Percentiles rank a stretch among this genome's conserved stretches.
Evolutionary conservation across 169 alveolate genomes (phyloP).

Genomic region (Plasmodium fragile): DNA sequence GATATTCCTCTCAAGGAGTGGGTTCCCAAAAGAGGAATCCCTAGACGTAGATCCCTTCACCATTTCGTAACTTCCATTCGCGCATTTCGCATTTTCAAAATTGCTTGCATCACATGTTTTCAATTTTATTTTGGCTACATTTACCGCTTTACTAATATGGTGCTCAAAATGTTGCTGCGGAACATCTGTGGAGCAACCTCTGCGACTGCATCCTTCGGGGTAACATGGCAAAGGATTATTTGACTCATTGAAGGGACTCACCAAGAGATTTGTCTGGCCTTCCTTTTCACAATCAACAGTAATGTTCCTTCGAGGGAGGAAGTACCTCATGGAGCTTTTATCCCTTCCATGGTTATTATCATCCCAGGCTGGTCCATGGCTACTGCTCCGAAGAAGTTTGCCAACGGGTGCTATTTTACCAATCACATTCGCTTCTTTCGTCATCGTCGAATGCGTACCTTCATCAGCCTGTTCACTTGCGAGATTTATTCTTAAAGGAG

Average conservation of each 20-base stretch:
- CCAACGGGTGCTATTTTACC: background rate
- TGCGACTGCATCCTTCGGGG: background rate
- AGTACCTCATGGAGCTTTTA: background rate
- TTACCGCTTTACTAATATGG: slow-evolving; percentile 4
- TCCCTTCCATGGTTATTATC: background rate
- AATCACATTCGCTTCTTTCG: background rate
- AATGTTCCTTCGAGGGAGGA: background rate
- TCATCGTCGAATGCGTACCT: background rate
- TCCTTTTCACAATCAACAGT: background rate
- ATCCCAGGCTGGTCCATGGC: background rate
- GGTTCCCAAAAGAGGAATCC: background rate
- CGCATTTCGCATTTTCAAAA: background rate
- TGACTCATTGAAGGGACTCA: background rate
- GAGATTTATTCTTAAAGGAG: background rate
- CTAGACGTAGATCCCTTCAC: background rate
- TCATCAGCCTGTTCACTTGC: background rate
- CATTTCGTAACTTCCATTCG: background rate
- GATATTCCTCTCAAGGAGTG: background rate
- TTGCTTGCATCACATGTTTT: background rate
- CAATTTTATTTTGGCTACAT: background rate
- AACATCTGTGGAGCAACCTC: background rate
- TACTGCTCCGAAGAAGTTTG: background rate
- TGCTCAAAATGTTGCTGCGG: background rate
- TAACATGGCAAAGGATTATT: background rate
- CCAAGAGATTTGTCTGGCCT: background rate